Percentiles rank a stretch among this genome's conserved stretches.
These are phyloP conservation scores for Diplocarpon mali DNA, from an alignment of 2,329 filamentous ascomycete genomes.

Conservation along the genomic window DNA sequence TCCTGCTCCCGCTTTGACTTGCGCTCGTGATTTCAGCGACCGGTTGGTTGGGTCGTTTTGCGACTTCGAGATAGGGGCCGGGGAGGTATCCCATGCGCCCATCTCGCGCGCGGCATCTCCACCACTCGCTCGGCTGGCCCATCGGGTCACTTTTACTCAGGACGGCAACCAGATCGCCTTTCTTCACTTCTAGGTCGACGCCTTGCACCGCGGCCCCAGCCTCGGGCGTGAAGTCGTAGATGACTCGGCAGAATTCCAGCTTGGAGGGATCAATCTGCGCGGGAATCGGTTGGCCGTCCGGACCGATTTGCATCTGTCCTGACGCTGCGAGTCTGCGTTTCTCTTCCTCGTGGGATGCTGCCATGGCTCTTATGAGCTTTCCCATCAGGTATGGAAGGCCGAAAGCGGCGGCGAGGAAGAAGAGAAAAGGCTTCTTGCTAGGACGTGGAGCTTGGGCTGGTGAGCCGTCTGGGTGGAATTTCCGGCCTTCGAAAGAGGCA, in stretches of 20 bases:
- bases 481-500: slow-evolving; percentile 71
- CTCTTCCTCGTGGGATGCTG: slow-evolving; percentile 76
- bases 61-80: slow-evolving; percentile 76
- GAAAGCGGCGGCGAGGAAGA: slow-evolving; percentile 91
- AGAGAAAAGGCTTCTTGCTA: slow-evolving; percentile 89
- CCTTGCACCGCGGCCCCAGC: slow-evolving; percentile 50
- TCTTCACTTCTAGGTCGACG: slow-evolving; percentile 83
- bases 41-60: slow-evolving; percentile 39
- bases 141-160: slow-evolving; percentile 86
- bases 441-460: slow-evolving; percentile 51
- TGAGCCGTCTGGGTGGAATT: slow-evolving; percentile 51
- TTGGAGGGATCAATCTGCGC: slow-evolving; percentile 71
- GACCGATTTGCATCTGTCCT: slow-evolving; percentile 40
- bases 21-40: slow-evolving; percentile 26
- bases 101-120: slow-evolving; percentile 84
- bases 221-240: slow-evolving; percentile 90
- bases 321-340: slow-evolving; percentile 44
- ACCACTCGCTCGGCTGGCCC: slow-evolving; percentile 92
- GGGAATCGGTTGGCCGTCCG: slow-evolving; percentile 34
- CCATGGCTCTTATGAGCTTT: slow-evolving; percentile 82
- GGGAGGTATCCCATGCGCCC: slow-evolving; percentile 88
- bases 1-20: slow-evolving; percentile 35
- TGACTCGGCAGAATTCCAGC: slow-evolving; percentile 88
- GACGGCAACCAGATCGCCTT: slow-evolving; percentile 91
- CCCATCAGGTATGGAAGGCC: slow-evolving; percentile 94